These are phyloP conservation scores for Leishmania major DNA, from an alignment of 208 protist species.

Conservation along the genomic window DNA sequence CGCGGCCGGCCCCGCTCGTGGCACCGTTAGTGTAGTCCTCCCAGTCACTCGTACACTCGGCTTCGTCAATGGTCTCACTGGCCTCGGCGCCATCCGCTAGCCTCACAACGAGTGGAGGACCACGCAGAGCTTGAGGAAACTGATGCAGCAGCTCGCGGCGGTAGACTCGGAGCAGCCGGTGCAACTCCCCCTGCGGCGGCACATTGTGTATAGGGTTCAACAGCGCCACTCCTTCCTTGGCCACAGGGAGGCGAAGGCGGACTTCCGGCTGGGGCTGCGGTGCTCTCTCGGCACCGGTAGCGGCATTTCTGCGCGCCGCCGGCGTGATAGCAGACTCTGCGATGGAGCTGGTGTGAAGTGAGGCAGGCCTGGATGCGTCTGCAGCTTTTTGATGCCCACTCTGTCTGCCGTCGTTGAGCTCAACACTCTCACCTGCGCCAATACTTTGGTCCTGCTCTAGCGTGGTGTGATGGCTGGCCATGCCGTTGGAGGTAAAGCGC, in stretches of 20 bases:
- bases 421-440: neutral
- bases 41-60: neutral
- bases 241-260: neutral
- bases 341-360: neutral
- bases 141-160: conserved; percentile 15
- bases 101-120: conserved; percentile 16
- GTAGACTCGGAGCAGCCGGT: conserved; percentile 19
- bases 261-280: too few species aligned
- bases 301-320: neutral
- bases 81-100: neutral
- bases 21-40: too few species aligned
- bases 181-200: conserved; percentile 19
- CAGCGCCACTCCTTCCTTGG: conserved; percentile 12
- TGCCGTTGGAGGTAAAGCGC: neutral
- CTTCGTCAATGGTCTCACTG: neutral
- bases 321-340: neutral
- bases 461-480: neutral
- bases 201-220: conserved; percentile 17
- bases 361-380: neutral
- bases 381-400: neutral
- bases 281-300: too few species aligned
- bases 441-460: neutral
- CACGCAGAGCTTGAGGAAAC: conserved; percentile 12
- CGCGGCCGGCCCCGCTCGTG: neutral
- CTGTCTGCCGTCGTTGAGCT: neutral